Base-by-base conservation (phyloP, 2,329 filamentous ascomycete species). In the Cladosporium sp. region DNA sequence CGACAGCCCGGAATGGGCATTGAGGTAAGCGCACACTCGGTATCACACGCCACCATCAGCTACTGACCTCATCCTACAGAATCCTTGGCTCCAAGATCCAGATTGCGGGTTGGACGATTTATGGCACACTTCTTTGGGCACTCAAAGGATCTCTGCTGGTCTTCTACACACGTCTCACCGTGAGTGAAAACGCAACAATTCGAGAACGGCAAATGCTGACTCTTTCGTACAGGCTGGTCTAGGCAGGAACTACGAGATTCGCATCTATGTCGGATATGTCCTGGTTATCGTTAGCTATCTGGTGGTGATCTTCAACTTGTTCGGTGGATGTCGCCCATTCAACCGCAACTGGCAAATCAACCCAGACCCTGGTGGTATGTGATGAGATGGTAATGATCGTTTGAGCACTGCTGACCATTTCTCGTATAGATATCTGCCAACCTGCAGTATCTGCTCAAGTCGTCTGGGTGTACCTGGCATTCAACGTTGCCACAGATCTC, bases 61-160 rank as follows among this genome's bases (percentile, higher is more conserved):
- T 10, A 21, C 61, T 64, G 18, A 64, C 36, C 34, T 12, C 21
- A 30, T 24, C 12, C 14, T 57, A n/a, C 26, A 64, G 61, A 6
- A 47, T 57, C n/a, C 61, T 64, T 18, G 61, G 61, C 28, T 64
- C 61, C 34, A 64, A 64, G 26, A 64, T 64, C 26, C 61, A 64
- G 34, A 36, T 64, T 15, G 61, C 61, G 12, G 61, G 61, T 28
- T 64, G 61, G 61, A 57, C 61, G 8, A 64, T 30, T 3, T 64
- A 64, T 24, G 61, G 61, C 11, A 64, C 61, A 11, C 12, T 64
- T 26, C 61, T 64, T 18, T 64, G 61, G 61, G 24, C 51, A 11
- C 51, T 64, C 26, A 64, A 64, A 47, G 61, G 51, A 5, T 64
- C 61, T 11, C 36, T 64, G 36, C 26, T 64, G 15, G 61, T 64